Base-by-base conservation (phyloP, 2,329 filamentous ascomycete genomes). In the Boeremia exigua region DNA sequence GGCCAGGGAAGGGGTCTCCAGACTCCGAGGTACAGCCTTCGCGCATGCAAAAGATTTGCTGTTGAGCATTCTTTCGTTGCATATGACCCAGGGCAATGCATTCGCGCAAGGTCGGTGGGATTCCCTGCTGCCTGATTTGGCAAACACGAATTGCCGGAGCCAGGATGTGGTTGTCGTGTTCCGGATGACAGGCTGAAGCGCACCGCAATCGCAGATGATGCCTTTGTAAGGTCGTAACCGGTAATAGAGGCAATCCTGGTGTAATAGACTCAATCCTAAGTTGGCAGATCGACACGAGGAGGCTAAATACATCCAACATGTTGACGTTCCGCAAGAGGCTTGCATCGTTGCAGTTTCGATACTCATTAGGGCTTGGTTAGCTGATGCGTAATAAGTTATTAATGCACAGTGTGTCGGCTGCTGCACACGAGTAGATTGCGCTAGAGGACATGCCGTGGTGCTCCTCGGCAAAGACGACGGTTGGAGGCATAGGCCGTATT, bases 401-500 rank as follows among this genome's bases (percentile, higher is more conserved):
- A 51, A 51, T 37, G 53, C 42, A 47, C 49, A 52, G 48, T 45
- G 42, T 54, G 50, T 56, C 39, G 53, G 44, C 48, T 62, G 62
- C 48, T 54, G 63, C 59, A 63, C 59, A 64, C 62, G 58, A 51
- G 42, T 43, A 55, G 48, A 59, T 56, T 48, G 55, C 69, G 49
- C 65, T 68, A 70, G 56, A 47, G 44, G 14, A 55, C 50, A 44
- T 56, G 60, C 53, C 51, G 62, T 63, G 58, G 51, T 59, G 48
- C 36, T 59, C 54, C 58, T 67, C 64, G 62, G 62, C 62, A 59
- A 55, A 47, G 48, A 58, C 33, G 56, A 58, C 66, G 57, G 54
- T 67, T 63, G 55, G 56, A 64, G 61, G 38, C 48, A 61, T 60
- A 56, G 61, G 62, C 66, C 58, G 66, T 59, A 59, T 54, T 55